These are phyloP conservation scores for Penicillium taxi DNA, from an alignment of 495 filamentous ascomycete species.

Conservation along the genomic window DNA sequence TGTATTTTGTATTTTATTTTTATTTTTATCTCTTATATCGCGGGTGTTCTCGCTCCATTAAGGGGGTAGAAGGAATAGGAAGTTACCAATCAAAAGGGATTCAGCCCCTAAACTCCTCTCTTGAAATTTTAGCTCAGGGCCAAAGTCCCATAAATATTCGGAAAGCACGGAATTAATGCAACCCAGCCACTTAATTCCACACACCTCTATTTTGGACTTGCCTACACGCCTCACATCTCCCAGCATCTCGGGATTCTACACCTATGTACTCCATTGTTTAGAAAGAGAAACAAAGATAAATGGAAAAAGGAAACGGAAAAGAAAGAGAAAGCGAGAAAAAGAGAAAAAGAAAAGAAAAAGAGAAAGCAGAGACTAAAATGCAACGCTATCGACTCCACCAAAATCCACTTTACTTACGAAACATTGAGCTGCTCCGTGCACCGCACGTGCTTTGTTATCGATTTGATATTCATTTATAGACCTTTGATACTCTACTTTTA, in stretches of 20 bases:
- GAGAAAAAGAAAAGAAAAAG: neutral
- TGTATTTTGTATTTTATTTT: neutral
- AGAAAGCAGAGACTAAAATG: constrained; percentile 4
- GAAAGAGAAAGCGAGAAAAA: neutral
- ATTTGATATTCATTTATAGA: constrained; percentile 3
- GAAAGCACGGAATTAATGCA: neutral
- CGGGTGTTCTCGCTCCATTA: neutral
- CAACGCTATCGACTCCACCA: constrained; percentile 16
- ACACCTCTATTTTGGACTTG: neutral
- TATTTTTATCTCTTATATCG: neutral
- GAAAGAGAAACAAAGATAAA: neutral
- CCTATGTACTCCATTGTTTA: neutral
- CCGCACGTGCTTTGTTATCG: constrained; percentile 11
- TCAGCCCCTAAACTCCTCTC: constrained; percentile 1
- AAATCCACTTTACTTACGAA: constrained; percentile 15
- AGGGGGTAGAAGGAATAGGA: neutral
- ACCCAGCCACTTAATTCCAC: neutral
- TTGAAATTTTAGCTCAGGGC: neutral
- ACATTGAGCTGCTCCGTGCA: constrained; percentile 18
- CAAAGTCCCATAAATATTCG: neutral
- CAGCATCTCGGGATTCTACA: neutral
- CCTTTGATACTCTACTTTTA: too few species aligned
- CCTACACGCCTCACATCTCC: neutral
- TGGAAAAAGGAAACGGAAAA: neutral
- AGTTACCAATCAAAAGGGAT: neutral